These are phyloP conservation scores for Chlorociboria aeruginascens DNA, from an alignment of 495 filamentous ascomycete genomes.

Conservation along the genomic window DNA sequence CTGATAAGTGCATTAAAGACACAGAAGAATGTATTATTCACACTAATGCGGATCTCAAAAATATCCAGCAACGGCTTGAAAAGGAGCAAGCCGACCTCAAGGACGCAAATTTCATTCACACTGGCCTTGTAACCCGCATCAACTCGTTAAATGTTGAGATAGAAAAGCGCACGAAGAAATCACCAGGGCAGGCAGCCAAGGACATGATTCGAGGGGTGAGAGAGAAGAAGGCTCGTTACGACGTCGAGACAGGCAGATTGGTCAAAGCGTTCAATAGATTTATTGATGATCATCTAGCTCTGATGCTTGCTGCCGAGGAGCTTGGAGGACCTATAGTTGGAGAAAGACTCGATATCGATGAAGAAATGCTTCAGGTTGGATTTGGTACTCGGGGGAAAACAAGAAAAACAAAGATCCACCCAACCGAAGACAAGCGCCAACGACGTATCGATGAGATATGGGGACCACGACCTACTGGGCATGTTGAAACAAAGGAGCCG, in stretches of 20 bases:
- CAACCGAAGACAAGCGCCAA: constrained; percentile 41
- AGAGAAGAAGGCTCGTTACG: constrained; percentile 41
- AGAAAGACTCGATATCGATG: constrained; percentile 48
- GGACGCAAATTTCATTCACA: constrained; percentile 42
- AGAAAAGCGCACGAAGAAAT: constrained; percentile 43
- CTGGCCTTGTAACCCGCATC: constrained; percentile 47
- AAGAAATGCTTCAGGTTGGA: constrained; percentile 48
- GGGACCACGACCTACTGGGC: constrained; percentile 30
- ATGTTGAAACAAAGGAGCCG: constrained; percentile 23
- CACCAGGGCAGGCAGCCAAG: constrained; percentile 44
- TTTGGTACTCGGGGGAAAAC: constrained; percentile 62
- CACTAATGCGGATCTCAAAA: constrained; percentile 40
- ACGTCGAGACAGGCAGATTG: constrained; percentile 42
- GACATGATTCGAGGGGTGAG: constrained; percentile 47
- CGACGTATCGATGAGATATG: constrained; percentile 66
- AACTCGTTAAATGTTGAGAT: constrained; percentile 31
- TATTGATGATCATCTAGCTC: constrained; percentile 56
- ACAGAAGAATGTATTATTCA: constrained; percentile 46
- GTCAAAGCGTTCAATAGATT: constrained; percentile 58
- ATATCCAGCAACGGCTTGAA: constrained; percentile 40
- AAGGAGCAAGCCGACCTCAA: constrained; percentile 46
- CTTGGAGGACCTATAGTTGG: constrained; percentile 78
- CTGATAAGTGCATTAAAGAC: constrained; percentile 48
- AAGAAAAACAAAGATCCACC: constrained; percentile 43
- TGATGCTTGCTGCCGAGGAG: constrained; percentile 79